Base-by-base conservation (phyloP, 2,329 filamentous ascomycete species). In the Bertia moriformis region DNA sequence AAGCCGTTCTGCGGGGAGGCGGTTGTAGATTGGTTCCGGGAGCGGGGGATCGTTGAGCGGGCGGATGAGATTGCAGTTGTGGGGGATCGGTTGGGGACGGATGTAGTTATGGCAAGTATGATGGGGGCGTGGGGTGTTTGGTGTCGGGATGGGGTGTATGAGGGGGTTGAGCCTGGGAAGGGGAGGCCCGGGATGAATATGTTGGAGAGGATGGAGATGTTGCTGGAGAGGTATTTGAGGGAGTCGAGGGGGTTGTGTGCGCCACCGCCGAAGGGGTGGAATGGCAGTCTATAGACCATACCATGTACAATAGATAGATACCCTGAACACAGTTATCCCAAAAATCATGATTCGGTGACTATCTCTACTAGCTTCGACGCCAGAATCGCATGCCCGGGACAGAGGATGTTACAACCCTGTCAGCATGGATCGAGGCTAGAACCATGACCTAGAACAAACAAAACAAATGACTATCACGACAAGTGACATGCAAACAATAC, bases 31-130 rank as follows among this genome's bases (percentile, higher is more conserved):
- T 35, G 32, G 32, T 35, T 35, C 15, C 10, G 15, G 15, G 32
- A 35, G 32, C 10, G 32, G 12, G 32, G 32, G 10, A 15, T 35
- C 7, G 32, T 35, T 7, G 17, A 13, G 32, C 10, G 32, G 7
- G 32, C 32, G 32, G 32, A 17, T 35, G 32, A 35, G 32, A 35
- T 35, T 15, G 32, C 32, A 7, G 32, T 35, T 35, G 32, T 35
- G 7, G 32, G 32, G 15, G 32, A 35, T 35, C 32, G 32, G 15
- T 35, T 35, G 32, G 32, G 32, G 15, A 35, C 32, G 32, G 32
- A 35, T 35, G 32, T 35, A 18, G 12, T 35, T 13, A 35, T 35
- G 32, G 32, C 32, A 15, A 7, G 12, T 10, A 35, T 35, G 32
- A 35, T 35, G 32, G 32, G 32, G 32, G 12, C 32, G 12, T 35